Evolutionary conservation across 2,329 filamentous ascomycete genomes (phyloP).

Genomic region (Neophaeococcomyces mojaviensis): DNA sequence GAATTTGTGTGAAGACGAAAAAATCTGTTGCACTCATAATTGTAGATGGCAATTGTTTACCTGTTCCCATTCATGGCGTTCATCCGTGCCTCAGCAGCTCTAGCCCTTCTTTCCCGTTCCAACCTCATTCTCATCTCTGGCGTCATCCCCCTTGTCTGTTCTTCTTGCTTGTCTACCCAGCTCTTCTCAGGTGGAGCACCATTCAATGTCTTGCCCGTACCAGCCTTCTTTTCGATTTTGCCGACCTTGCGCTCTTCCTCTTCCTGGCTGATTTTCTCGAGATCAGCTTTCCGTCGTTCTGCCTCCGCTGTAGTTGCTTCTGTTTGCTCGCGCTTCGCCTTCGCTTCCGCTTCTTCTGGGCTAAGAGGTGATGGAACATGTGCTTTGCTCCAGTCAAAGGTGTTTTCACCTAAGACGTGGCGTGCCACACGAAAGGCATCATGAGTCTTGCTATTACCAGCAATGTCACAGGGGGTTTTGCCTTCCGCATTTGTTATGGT

Average conservation of each 20-base stretch:
- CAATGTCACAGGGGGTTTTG: conserved; percentile 79
- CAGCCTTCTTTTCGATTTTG: conserved; percentile 43
- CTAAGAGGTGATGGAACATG: conserved; percentile 65
- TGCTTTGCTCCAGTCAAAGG: conserved; percentile 71
- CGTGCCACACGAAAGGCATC: conserved; percentile 89
- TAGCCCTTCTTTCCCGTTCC: conserved; percentile 80
- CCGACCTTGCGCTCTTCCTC: conserved; percentile 37
- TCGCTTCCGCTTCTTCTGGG: conserved; percentile 61
- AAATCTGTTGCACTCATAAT: too few relatives aligned
- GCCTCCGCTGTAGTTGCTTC: conserved; percentile 62
- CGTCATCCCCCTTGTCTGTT: conserved; percentile 76
- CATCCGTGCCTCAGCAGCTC: conserved; percentile 84
- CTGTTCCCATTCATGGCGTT: conserved; percentile 50
- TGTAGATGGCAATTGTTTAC: too few relatives aligned
- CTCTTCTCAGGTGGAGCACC: conserved; percentile 57
- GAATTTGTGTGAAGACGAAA: too few relatives aligned
- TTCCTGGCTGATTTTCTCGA: conserved; percentile 62
- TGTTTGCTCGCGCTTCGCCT: conserved; percentile 61
- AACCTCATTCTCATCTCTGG: conserved; percentile 77
- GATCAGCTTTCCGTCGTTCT: conserved; percentile 64
- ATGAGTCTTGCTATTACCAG: conserved; percentile 74
- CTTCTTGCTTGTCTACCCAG: conserved; percentile 71
- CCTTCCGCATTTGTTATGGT: conserved; percentile 62
- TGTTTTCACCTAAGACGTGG: conserved; percentile 66
- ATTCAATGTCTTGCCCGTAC: conserved; percentile 45